Base-by-base conservation (phyloP, 257 asterid genomes). In the Jasminum sambac region DNA sequence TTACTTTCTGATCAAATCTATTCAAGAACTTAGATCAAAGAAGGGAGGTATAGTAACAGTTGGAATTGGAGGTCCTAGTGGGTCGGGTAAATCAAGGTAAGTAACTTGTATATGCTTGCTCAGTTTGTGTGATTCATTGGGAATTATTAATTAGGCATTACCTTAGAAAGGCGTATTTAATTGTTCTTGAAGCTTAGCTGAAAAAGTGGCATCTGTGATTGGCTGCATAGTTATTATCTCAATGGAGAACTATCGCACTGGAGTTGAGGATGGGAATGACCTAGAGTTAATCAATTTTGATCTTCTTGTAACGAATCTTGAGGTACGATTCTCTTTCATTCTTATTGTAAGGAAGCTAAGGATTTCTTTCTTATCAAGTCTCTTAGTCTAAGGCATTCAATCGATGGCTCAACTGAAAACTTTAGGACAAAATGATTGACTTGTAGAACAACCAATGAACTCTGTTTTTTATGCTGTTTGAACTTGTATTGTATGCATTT, bases 1-100 rank as follows among this genome's bases (percentile, higher is more conserved):
- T 81, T 91, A 88, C 90, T 85, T 91, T 86, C 71, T 95, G 88
- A 96, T 95, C 64, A 95, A 91, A 86, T 91, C 99, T 67, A 81
- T 91, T 71, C 98, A 95, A 89, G 98, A 95, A 70, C 94, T 95
- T 58, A 89, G 99, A 69, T 85, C 96, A 40, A 95, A 95, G 90
- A 95, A 91, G 77, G 94, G 83, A 12, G 95, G 95, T 59, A 74
- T 88, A 69, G 98, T 95, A 67, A 91, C 95, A 42, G 88, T 95
- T 70, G 99, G 98, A 17, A 88, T 95, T 38, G 99, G 99, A 72
- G 99, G 99, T 67, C 99, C 99, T 46, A 88, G 95, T 76, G 99
- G 99, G 59, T 95, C 99, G 19, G 99, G 99, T 39, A 95, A 95
- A 84, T 79, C 99, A 16, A 95, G 99, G 99, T 91, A 63, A 14